These are phyloP conservation scores for Ustilago vetiveriae DNA, from an alignment of 1,284 basidiomycete species.

Conservation along the genomic window DNA sequence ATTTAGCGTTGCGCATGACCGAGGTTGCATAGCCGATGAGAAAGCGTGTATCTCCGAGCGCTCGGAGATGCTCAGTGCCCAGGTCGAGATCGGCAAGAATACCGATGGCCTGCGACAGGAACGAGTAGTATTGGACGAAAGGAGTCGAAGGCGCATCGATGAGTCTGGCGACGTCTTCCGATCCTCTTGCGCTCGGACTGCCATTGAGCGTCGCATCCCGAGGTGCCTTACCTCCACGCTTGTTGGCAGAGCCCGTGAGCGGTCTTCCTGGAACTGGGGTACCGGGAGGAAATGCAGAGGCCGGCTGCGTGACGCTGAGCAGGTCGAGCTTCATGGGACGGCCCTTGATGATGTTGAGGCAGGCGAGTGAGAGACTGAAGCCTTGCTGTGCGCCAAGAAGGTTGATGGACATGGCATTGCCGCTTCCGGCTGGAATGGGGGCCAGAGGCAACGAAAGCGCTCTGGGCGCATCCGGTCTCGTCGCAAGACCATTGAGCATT, in stretches of 20 bases:
- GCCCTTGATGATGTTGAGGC: slow-evolving; percentile 89
- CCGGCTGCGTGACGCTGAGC: slow-evolving; percentile 79
- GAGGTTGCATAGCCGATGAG: slow-evolving; percentile 78
- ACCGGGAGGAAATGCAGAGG: slow-evolving; percentile 39
- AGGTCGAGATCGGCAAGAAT: slow-evolving; percentile 84
- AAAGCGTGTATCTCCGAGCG: slow-evolving; percentile 93
- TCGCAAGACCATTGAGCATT: slow-evolving; percentile 88
- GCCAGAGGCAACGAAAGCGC: slow-evolving; percentile 81
- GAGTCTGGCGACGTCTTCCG: slow-evolving; percentile 27
- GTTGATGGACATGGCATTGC: slow-evolving; percentile 82
- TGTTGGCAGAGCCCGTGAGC: slow-evolving; percentile 2
- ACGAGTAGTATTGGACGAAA: slow-evolving; percentile 74
- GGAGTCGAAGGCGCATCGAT: slow-evolving; percentile 42
- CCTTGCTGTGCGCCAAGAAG: slow-evolving; percentile 69
- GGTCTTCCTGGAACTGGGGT: slow-evolving; percentile 26
- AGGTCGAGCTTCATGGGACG: slow-evolving; percentile 78
- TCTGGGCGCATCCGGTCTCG: slow-evolving; percentile 75
- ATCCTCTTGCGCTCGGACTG: slow-evolving; percentile 13
- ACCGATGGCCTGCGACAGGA: slow-evolving; percentile 86
- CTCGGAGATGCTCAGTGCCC: slow-evolving; percentile 85
- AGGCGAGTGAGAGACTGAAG: slow-evolving; percentile 71
- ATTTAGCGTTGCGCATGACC: slow-evolving; percentile 54
- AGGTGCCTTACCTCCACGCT: slow-evolving; percentile 8
- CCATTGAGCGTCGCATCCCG: slow-evolving; percentile 16
- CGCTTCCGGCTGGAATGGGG: slow-evolving; percentile 87